phyloP scores from a whole-genome alignment of 202 grass and related monocot genomes.

The Hordeum pubiflorum region DNA sequence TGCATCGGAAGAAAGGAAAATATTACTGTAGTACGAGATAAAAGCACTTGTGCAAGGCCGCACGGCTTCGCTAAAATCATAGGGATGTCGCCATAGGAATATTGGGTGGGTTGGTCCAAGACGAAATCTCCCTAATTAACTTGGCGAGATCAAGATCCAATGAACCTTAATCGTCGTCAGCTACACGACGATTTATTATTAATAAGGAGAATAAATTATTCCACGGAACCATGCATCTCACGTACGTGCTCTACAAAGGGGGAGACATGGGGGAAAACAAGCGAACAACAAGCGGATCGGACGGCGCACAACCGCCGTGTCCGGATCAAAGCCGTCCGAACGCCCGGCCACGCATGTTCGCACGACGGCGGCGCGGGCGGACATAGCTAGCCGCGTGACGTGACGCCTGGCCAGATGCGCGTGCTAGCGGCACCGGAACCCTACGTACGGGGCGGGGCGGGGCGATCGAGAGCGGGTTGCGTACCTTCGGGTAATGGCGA shows the following conservation, averaged over 20 bases:
- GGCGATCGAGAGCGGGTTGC: not conserved
- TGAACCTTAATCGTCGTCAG: not conserved
- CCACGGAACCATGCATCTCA: not conserved
- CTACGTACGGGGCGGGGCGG: not conserved
- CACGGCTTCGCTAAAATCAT: not conserved
- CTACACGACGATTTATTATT: not conserved
- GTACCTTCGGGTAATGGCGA: constrained; percentile 57
- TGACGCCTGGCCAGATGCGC: not conserved
- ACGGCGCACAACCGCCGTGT: not conserved
- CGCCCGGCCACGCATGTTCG: not conserved
- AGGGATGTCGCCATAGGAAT: too few species aligned
- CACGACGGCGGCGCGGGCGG: not conserved
- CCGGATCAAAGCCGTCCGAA: not conserved
- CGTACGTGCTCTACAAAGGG: not conserved
- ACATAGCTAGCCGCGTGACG: too few species aligned
- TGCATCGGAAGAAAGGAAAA: not conserved
- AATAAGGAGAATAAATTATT: not conserved
- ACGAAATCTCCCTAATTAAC: not conserved
- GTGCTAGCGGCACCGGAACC: too few species aligned
- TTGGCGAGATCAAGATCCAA: not conserved
- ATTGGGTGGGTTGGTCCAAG: too few species aligned
- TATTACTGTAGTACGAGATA: too few species aligned
- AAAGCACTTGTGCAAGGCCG: too few species aligned
- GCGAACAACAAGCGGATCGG: not conserved
- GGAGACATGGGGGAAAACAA: not conserved